Percentiles rank a stretch among this genome's conserved stretches.
Evolutionary conservation across 305 asterid species (phyloP).

Genomic region (Ajuga reptans): DNA sequence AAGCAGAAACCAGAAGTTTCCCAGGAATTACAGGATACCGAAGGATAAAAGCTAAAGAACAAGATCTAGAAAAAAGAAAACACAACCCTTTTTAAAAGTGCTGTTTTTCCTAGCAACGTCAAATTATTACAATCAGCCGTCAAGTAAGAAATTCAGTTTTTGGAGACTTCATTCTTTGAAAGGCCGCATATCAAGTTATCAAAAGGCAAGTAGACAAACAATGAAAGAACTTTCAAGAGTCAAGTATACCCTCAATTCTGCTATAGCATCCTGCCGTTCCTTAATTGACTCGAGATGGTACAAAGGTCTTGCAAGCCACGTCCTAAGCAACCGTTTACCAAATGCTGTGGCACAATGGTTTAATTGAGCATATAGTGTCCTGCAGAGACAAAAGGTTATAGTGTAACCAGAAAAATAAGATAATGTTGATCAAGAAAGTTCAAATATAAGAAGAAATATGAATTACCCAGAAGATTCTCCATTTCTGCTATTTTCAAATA

Average conservation of each 20-base stretch:
- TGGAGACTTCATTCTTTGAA: not conserved
- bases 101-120: not conserved
- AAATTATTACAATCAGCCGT: constrained; percentile 11
- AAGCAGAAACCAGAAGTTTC: not conserved
- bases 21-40: not conserved
- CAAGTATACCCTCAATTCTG: constrained; percentile 60
- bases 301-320: constrained; percentile 94
- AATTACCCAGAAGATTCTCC: constrained; percentile 82
- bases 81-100: not conserved
- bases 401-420: constrained; percentile 20
- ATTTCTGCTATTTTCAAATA: constrained; percentile 85
- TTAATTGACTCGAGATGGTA: constrained; percentile 62
- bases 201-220: not conserved
- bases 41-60: not conserved
- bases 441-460: not conserved
- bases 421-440: constrained; percentile 1
- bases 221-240: constrained; percentile 14
- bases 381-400: constrained; percentile 31
- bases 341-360: constrained; percentile 83
- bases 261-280: constrained; percentile 91
- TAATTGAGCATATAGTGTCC: constrained; percentile 80
- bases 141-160: not conserved
- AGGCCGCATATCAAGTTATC: not conserved
- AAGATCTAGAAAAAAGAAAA: constrained; percentile 9
- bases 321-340: constrained; percentile 81